Percentiles rank a stretch among this genome's conserved stretches.
Conservation (phyloP, 768 basidiomycete species). For the Podaxis sp. region DNA sequence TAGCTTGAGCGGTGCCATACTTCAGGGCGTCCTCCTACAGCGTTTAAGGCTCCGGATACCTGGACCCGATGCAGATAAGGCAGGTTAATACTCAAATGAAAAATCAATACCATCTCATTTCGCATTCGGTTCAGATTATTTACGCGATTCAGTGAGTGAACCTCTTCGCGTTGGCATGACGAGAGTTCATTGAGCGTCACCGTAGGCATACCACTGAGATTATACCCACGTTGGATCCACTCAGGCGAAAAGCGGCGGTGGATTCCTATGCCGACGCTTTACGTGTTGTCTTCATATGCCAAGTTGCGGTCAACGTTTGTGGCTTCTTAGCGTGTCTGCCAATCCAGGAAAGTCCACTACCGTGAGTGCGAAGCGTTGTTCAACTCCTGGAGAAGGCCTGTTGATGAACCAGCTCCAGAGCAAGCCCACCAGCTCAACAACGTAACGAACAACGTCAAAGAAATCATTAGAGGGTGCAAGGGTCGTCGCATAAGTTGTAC, state of each 20-base stretch:
- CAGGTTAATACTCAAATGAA: conserved; percentile 35
- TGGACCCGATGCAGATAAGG: conserved; percentile 73
- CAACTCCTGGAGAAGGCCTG: background rate
- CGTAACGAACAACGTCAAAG: conserved; percentile 48
- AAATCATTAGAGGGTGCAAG: conserved; percentile 25
- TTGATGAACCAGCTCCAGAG: conserved; percentile 35
- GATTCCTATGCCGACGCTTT: conserved; percentile 80
- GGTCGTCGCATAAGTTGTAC: conserved; percentile 27
- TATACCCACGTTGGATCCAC: conserved; percentile 64
- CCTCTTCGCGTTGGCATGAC: conserved; percentile 11
- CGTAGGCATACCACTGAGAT: conserved; percentile 68
- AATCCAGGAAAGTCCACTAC: conserved; percentile 72
- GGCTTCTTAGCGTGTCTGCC: conserved; percentile 69
- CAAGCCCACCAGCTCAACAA: conserved; percentile 62
- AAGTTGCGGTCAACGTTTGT: conserved; percentile 64
- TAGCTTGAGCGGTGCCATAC: conserved; percentile 78
- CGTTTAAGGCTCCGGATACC: conserved; percentile 74
- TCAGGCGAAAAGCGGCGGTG: conserved; percentile 58
- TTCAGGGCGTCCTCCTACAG: conserved; percentile 75
- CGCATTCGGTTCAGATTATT: conserved; percentile 54
- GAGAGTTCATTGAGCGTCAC: background rate
- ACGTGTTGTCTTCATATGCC: conserved; percentile 80
- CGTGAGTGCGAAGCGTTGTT: conserved; percentile 36
- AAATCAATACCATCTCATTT: background rate
- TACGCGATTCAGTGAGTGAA: conserved; percentile 49